Conservation (phyloP, 192 early-diverging fungal species). For the Backusella liffmaniae region DNA sequence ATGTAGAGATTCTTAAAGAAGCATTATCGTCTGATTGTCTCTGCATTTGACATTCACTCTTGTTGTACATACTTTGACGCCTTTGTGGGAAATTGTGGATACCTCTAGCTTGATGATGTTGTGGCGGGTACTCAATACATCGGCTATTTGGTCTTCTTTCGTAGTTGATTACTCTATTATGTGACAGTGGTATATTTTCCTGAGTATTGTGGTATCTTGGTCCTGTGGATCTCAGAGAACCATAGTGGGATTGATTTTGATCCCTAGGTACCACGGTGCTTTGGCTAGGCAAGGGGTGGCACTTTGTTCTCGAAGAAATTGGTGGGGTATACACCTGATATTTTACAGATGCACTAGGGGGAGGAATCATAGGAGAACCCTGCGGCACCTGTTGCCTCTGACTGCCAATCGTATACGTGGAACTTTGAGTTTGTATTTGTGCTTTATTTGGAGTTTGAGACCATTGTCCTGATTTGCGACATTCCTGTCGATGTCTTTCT, state of each 20-base stretch:
- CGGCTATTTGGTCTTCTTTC: not conserved
- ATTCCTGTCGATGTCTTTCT: constrained; percentile 21
- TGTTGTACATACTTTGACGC: not conserved
- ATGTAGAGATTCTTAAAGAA: not conserved
- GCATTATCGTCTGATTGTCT: not conserved
- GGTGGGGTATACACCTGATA: not conserved
- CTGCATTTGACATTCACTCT: not conserved
- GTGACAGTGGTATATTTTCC: not conserved
- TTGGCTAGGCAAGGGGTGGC: not conserved
- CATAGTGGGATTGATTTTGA: not conserved
- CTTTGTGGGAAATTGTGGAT: not conserved
- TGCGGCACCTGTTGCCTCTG: not conserved
- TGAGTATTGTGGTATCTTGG: not conserved
- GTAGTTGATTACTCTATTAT: not conserved
- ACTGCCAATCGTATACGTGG: not conserved
- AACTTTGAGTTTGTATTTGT: not conserved
- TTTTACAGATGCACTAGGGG: not conserved
- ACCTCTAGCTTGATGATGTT: not conserved
- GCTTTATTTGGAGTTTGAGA: not conserved
- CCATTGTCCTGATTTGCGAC: not conserved
- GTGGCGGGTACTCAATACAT: not conserved
- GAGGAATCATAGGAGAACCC: not conserved
- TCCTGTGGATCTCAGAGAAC: not conserved
- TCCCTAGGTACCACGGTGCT: not conserved
- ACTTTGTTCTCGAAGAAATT: not conserved